Evolutionary conservation across 163 green algal species (phyloP), one percentile per base, ranked within the genome.

Genomic region (Scenedesmus sp.): DNA sequence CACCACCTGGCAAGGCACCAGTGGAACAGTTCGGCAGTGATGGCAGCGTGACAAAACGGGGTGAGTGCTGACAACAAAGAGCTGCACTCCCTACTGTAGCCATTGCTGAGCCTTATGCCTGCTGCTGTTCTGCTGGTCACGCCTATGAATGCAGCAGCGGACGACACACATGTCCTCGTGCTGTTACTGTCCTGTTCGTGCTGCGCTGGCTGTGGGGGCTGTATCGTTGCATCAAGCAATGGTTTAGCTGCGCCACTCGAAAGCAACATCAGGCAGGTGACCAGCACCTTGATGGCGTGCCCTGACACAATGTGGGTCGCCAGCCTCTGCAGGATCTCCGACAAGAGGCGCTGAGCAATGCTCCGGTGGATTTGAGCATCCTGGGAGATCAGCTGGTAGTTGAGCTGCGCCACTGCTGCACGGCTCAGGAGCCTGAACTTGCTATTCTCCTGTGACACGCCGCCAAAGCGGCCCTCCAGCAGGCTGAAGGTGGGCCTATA

Each of bases 321-420:
- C 13, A 96, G 67, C 12, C 95, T 91, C 83, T 96, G 93, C 87
- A 96, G 91, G 5, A 96, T 88, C 90, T 96, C 94, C 59, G 79
- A 62, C 5, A 96, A 7, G 77, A 96, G 76, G 8, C 93, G 92
- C 88, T 96, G 95, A 12, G 88, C 91, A 13, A 92, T 60, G n/a
- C 91, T 92, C 0, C 95, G 88, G 79, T 96, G 95, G 15, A 96
- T 83, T 1, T 79, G 90, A 4, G 94, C 62, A 23, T 93, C 86
- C 3, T 88, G 74, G 0, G 94, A 93, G 16, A 96, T 93, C 54
- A 95, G 34, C 18, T 92, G 86, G 79, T 95, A 95, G 91, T 95
- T 96, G 20, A 94, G 94, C 91, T 96, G 95, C 2, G 95, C 79
- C 2, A 96, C 92, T 15, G 94, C 67, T 23, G 88, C 89, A n/a